phyloP scores from a whole-genome alignment of 2,329 filamentous ascomycete genomes.

The Sclerotinia subarctica region DNA sequence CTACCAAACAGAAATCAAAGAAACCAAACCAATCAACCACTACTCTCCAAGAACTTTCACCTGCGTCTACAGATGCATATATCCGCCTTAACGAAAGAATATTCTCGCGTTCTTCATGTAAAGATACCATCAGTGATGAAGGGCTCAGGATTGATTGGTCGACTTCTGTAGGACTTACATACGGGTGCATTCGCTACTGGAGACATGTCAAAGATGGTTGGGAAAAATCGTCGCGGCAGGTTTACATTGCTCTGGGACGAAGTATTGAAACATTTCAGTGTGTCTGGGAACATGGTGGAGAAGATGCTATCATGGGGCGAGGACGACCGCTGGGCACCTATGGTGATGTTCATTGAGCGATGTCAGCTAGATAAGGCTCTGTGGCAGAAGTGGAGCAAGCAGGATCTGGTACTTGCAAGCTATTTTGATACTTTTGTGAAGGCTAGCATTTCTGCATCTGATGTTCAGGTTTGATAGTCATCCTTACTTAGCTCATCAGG shows the following conservation, averaged over 20 bases:
- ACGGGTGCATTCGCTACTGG: background rate
- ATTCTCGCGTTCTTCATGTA: background rate
- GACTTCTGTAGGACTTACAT: background rate
- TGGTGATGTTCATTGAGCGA: slow-evolving; percentile 9
- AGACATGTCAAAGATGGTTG: background rate
- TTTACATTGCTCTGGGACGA: slow-evolving; percentile 7
- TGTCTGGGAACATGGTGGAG: background rate
- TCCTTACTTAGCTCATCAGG: background rate
- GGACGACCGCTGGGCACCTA: background rate
- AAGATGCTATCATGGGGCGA: background rate
- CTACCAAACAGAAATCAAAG: background rate
- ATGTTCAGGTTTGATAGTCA: background rate
- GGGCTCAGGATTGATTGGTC: background rate
- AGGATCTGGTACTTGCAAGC: background rate
- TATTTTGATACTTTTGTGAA: slow-evolving; percentile 1
- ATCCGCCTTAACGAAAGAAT: background rate
- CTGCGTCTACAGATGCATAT: background rate
- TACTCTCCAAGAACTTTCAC: rapidly evolving
- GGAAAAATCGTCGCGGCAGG: background rate
- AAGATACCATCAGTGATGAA: background rate
- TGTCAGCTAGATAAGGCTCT: background rate
- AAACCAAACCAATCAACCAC: background rate
- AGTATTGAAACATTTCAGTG: background rate
- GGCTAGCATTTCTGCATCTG: background rate
- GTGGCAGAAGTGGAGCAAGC: background rate